Percentiles rank a stretch among this genome's conserved stretches.
Evolutionary conservation across 371 early-diverging fungal species (phyloP).

Genomic region (Actinomortierella wolfii): DNA sequence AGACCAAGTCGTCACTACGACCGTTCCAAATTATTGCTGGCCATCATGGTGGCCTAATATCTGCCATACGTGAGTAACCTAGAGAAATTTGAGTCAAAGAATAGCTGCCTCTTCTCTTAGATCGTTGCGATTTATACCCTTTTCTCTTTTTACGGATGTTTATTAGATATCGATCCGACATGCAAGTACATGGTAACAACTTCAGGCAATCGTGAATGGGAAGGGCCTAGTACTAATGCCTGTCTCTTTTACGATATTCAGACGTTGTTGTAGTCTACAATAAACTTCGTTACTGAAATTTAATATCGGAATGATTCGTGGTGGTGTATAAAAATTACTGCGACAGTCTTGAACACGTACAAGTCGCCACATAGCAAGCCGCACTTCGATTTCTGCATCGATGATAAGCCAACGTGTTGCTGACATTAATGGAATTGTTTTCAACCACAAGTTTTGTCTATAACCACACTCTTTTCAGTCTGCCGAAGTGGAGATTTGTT

Average conservation of each 20-base stretch:
- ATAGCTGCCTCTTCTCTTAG: not conserved
- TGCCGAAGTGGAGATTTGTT: too few relatives aligned
- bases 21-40: constrained; percentile 93
- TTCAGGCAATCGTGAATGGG: constrained; percentile 94
- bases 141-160: not conserved
- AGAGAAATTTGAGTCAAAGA: not conserved
- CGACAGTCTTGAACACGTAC: too few relatives aligned
- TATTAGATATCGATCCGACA: constrained; percentile 68
- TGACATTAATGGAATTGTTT: too few relatives aligned
- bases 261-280: constrained; percentile 14
- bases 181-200: constrained; percentile 84
- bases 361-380: too few relatives aligned
- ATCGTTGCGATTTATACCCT: not conserved
- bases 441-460: too few relatives aligned
- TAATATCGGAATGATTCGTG: too few relatives aligned
- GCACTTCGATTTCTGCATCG: too few relatives aligned
- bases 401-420: too few relatives aligned
- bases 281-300: too few relatives aligned
- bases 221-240: constrained; percentile 78
- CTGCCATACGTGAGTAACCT: constrained; percentile 66
- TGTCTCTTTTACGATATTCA: constrained; percentile 85
- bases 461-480: too few relatives aligned
- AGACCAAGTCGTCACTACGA: constrained; percentile 55
- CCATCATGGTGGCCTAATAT: constrained; percentile 88
- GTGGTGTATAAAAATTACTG: too few relatives aligned